Base-by-base conservation (phyloP, 441 rosid genomes). In the Croton laevigatus region DNA sequence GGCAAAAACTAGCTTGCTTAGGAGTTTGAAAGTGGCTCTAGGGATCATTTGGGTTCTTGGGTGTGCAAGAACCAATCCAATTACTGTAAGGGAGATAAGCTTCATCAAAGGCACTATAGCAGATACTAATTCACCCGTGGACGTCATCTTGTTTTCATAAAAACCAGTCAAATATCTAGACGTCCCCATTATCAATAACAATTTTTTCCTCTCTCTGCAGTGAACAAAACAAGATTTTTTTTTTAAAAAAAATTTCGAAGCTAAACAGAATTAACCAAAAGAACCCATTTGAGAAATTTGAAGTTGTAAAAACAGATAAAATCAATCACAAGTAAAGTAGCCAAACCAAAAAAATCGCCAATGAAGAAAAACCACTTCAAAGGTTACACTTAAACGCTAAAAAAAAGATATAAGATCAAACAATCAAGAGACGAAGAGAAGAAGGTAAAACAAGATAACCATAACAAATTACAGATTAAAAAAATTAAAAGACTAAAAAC, bases 1-100 rank as follows among this genome's bases (percentile, higher is more conserved):
- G 20, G 91, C 96, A 76, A 91, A 94, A 49, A 90, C 97, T 55
- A 94, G 91, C 81, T 94, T 94, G 86, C 98, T 91, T 12, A 94
- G 80, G 62, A 94, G 90, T 83, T 78, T 83, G 49, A 91, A 94
- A 0, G 97, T 88, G 0, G 91, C 93, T 71, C 78, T 86, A 0
- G 97, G 97, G 63, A 86, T 76, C 61, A 88, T 80, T 66, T 84
- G 83, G 42, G 78, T 75, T 65, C 72, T 88, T 0, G 89, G 97
- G 71, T 86, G 88, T 6, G 91, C 98, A 71, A 94, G 97, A 70
- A 94, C 73, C 46, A 91, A 75, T 73, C 97, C 97, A 6, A 94
- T 89, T 5, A 84, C 73, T 1, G 91, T 84, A 48, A 94, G 88
- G 67, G 80, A 83, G 46, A 91, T 77, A 53, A 90, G 88, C 76